These are phyloP conservation scores for Infundibulicybe gibba DNA, from an alignment of 768 basidiomycete species.

Conservation along the genomic window DNA sequence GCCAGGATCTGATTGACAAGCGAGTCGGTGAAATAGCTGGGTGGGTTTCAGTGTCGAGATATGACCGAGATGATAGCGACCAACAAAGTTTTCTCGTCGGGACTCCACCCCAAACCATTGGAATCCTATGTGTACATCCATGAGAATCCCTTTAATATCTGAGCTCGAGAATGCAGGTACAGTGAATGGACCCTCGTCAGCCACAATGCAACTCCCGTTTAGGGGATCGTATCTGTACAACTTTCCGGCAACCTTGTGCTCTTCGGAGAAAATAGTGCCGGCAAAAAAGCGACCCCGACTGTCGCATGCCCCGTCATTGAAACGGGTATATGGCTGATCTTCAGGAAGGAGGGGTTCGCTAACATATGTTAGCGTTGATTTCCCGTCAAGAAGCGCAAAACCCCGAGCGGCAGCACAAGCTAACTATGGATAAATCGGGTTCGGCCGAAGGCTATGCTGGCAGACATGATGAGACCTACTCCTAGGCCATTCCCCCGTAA, in stretches of 20 bases:
- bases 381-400: constrained; percentile 45
- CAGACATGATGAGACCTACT: constrained; percentile 25
- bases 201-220: constrained; percentile 40
- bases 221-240: constrained; percentile 58
- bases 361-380: constrained; percentile 44
- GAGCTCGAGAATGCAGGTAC: constrained; percentile 27
- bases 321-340: constrained; percentile 44
- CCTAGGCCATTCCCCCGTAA: constrained; percentile 43
- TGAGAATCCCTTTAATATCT: constrained; percentile 4
- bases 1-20: constrained; percentile 62
- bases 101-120: constrained; percentile 65
- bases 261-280: constrained; percentile 54
- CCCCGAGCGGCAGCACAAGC: constrained; percentile 58
- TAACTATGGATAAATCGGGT: constrained; percentile 29
- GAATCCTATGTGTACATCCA: constrained; percentile 39
- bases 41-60: constrained; percentile 2
- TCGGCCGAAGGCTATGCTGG: constrained; percentile 4
- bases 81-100: constrained; percentile 58
- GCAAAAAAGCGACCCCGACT: constrained; percentile 61
- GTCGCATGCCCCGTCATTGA: constrained; percentile 74
- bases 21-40: constrained; percentile 73
- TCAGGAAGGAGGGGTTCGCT: constrained; percentile 44
- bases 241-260: constrained; percentile 48
- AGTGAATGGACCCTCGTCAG: constrained; percentile 65
- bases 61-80: constrained; percentile 11